A percentile compares a stretch with the other conserved stretches of the same genome.
Conservation (phyloP, 179 eudicot species). For the Camellia oleifera region DNA sequence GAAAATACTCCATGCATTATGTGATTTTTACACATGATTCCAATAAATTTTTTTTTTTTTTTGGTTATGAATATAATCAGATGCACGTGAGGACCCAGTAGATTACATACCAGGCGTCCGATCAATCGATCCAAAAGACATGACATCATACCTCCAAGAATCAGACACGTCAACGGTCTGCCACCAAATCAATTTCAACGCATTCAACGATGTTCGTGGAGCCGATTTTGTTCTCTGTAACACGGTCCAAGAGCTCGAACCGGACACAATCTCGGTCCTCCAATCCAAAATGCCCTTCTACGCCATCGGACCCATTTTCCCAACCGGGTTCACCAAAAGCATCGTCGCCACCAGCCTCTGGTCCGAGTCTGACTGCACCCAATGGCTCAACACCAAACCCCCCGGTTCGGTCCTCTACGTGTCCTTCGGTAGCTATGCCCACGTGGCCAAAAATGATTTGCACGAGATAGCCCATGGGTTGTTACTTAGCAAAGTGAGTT, state of each 20-base stretch:
- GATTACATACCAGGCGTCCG: conserved; percentile 62
- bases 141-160: conserved; percentile 58
- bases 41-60: not conserved
- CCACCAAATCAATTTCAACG: conserved; percentile 34
- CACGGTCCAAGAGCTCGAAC: conserved; percentile 56
- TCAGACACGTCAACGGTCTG: conserved; percentile 31
- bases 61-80: conserved; percentile 23
- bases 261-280: conserved; percentile 37
- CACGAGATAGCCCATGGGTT: conserved; percentile 24
- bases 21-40: too few relatives aligned
- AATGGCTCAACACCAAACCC: conserved; percentile 37
- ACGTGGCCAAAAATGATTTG: conserved; percentile 11
- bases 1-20: too few relatives aligned
- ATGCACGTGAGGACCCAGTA: conserved; percentile 43
- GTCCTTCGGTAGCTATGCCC: conserved; percentile 29
- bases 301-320: conserved; percentile 62
- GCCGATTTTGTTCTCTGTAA: conserved; percentile 64
- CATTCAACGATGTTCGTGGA: conserved; percentile 39
- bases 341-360: conserved; percentile 33
- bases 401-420: conserved; percentile 25
- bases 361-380: conserved; percentile 38
- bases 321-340: conserved; percentile 30
- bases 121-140: conserved; percentile 47
- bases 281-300: conserved; percentile 34
- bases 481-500: conserved; percentile 16